Evolutionary conservation across 2,329 filamentous ascomycete species (phyloP).

Genomic region (Sarocladiaceae sp.): DNA sequence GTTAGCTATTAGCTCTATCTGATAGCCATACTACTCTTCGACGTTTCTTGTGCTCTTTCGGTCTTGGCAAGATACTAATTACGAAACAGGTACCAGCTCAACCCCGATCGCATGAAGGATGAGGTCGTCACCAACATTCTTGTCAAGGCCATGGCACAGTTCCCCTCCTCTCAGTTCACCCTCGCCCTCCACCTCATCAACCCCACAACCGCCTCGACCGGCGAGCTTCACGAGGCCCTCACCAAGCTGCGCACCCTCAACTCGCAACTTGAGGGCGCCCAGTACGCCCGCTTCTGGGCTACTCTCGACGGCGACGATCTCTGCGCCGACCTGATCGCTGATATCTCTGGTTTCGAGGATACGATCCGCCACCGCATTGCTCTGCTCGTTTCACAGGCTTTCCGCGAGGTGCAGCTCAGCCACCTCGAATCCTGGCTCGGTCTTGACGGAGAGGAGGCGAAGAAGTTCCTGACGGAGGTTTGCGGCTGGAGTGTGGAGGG

Average conservation of each 20-base stretch:
- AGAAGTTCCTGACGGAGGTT: slow-evolving; percentile 76
- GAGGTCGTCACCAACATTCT: slow-evolving; percentile 99
- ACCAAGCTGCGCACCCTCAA: slow-evolving; percentile 80
- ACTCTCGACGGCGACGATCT: slow-evolving; percentile 90
- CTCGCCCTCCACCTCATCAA: slow-evolving; percentile 92
- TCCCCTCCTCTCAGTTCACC: slow-evolving; percentile 91
- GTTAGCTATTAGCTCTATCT: slow-evolving; percentile 70
- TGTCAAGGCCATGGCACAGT: slow-evolving; percentile 95
- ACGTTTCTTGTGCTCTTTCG: not conserved
- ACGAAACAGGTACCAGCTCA: slow-evolving; percentile 84
- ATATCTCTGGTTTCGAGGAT: slow-evolving; percentile 93
- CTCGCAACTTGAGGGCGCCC: slow-evolving; percentile 79
- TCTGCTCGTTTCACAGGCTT: slow-evolving; percentile 74
- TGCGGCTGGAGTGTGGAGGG: slow-evolving; percentile 79
- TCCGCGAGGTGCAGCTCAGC: slow-evolving; percentile 62
- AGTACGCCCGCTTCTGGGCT: slow-evolving; percentile 90
- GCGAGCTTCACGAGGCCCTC: slow-evolving; percentile 82
- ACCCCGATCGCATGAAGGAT: slow-evolving; percentile 94
- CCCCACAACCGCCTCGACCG: slow-evolving; percentile 59
- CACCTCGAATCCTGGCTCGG: slow-evolving; percentile 73
- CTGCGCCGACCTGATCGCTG: slow-evolving; percentile 90
- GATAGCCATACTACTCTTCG: slow-evolving; percentile 34
- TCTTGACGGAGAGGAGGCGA: slow-evolving; percentile 58
- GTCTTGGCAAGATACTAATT: not conserved
- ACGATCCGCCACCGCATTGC: slow-evolving; percentile 86